Conservation (phyloP, 2,329 filamentous ascomycete genomes). For the Sporothrix pseudoabietina region DNA sequence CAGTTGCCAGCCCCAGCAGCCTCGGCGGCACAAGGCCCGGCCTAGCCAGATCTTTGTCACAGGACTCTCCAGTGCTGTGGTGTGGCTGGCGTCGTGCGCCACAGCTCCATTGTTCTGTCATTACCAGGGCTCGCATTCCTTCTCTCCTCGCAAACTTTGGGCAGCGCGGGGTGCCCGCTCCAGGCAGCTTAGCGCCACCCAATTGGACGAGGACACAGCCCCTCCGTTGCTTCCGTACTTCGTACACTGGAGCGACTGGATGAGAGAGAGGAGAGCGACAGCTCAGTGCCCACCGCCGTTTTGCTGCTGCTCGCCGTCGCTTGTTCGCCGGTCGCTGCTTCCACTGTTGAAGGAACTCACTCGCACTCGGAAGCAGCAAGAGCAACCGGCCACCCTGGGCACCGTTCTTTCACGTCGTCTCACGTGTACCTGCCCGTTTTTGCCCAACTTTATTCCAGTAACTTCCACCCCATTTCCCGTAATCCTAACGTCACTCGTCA, state of each 20-base stretch:
- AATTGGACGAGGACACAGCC: constrained; percentile 25
- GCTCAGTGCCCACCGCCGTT: not conserved
- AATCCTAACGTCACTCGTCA: not conserved
- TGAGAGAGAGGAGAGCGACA: not conserved
- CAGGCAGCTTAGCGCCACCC: constrained; percentile 20
- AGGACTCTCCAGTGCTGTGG: not conserved
- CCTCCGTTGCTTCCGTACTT: constrained; percentile 30
- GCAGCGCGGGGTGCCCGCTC: constrained; percentile 23
- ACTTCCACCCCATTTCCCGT: not conserved
- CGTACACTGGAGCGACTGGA: not conserved
- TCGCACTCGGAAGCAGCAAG: constrained; percentile 2
- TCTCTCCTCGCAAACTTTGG: not conserved
- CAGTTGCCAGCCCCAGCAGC: not conserved
- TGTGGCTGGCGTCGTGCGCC: not conserved
- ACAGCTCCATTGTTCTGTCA: not conserved
- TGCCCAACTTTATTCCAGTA: not conserved
- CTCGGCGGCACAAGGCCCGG: constrained; percentile 8
- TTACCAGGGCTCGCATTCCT: not conserved
- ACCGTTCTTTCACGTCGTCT: not conserved
- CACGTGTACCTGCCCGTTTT: not conserved
- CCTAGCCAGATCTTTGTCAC: not conserved
- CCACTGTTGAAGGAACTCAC: not conserved
- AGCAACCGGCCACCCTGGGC: not conserved
- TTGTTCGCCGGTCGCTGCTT: not conserved
- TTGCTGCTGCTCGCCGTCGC: not conserved